These are phyloP conservation scores for Lophium mytilinum DNA, from an alignment of 495 filamentous ascomycete species.

Conservation along the genomic window DNA sequence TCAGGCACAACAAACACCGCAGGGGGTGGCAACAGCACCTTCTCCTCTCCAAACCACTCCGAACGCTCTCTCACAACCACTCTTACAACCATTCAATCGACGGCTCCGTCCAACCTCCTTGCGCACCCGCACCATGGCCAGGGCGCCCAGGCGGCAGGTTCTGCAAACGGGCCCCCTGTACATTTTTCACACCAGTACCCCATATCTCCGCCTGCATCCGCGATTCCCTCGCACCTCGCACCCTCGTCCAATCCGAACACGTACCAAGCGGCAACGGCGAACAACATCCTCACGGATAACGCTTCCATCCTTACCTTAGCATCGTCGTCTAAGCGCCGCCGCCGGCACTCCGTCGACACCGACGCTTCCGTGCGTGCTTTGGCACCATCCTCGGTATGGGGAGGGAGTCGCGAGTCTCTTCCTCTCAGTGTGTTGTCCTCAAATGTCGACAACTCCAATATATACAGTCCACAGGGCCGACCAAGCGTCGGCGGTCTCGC, in stretches of 20 bases:
- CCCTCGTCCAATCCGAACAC: constrained; percentile 63
- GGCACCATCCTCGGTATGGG: constrained; percentile 85
- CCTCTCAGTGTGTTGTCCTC: constrained; percentile 83
- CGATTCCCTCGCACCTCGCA: constrained; percentile 70
- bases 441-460: constrained; percentile 46
- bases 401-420: constrained; percentile 78
- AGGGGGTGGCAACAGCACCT: constrained; percentile 72
- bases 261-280: constrained; percentile 82
- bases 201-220: constrained; percentile 57
- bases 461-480: constrained; percentile 33
- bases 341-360: constrained; percentile 85
- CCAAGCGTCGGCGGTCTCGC: constrained; percentile 55
- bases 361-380: constrained; percentile 87
- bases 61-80: constrained; percentile 89
- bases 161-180: constrained; percentile 30
- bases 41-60: constrained; percentile 88
- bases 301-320: constrained; percentile 95
- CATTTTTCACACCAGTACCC: constrained; percentile 94
- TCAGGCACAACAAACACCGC: constrained; percentile 59
- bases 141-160: constrained; percentile 28
- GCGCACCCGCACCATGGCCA: constrained; percentile 16
- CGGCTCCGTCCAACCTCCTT: constrained; percentile 58
- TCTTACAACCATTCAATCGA: constrained; percentile 90
- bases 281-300: constrained; percentile 87
- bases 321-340: constrained; percentile 83